Evolutionary conservation across 2,329 filamentous ascomycete genomes (phyloP).

Genomic region (Aspergillus quadricinctus): DNA sequence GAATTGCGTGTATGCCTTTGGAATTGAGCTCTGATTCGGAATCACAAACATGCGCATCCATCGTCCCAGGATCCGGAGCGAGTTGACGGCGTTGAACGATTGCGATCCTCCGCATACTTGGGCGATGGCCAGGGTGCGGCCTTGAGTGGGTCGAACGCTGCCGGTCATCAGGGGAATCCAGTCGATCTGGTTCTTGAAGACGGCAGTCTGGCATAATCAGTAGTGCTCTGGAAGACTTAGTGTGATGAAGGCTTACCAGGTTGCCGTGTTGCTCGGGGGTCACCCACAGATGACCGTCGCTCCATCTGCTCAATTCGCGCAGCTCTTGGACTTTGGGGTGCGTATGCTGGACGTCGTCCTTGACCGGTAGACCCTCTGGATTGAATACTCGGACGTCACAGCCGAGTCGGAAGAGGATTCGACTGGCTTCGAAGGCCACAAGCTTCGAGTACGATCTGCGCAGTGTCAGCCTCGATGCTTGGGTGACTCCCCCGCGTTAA

Average conservation of each 20-base stretch:
- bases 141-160: constrained; percentile 62
- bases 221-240: background rate
- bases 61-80: constrained; percentile 59
- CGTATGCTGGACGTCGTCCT: constrained; percentile 55
- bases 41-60: constrained; percentile 70
- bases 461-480: constrained; percentile 30
- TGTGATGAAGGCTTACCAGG: constrained; percentile 40
- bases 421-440: constrained; percentile 55
- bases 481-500: background rate
- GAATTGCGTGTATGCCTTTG: constrained; percentile 61
- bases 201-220: constrained; percentile 46
- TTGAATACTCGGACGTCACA: constrained; percentile 63
- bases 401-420: constrained; percentile 60
- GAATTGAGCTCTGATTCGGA: constrained; percentile 62
- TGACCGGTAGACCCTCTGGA: constrained; percentile 56
- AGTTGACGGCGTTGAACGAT: constrained; percentile 64
- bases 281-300: constrained; percentile 63
- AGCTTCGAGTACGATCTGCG: constrained; percentile 57
- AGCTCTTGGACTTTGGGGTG: constrained; percentile 62
- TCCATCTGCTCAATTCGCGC: constrained; percentile 58
- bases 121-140: constrained; percentile 58
- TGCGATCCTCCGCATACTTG: constrained; percentile 63
- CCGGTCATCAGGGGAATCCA: constrained; percentile 63
- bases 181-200: constrained; percentile 68
- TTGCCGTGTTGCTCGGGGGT: constrained; percentile 65